These are phyloP conservation scores for Neocatenulostroma microsporum DNA, from an alignment of 2,329 filamentous ascomycete species.

Conservation along the genomic window DNA sequence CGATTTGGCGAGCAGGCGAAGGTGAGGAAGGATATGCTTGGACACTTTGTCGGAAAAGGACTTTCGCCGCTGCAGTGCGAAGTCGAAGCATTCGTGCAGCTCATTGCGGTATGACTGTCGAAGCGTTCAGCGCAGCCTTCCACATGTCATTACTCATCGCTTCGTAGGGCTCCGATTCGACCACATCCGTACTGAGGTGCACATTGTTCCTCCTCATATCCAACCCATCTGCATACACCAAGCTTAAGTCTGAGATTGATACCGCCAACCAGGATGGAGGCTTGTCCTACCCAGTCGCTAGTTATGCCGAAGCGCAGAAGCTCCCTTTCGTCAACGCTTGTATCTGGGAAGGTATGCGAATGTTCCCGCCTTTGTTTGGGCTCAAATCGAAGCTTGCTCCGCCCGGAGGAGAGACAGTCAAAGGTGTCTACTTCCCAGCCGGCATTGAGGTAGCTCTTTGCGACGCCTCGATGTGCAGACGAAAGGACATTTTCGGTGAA, in stretches of 20 bases:
- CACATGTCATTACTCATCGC: no score
- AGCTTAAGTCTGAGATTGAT: slow-evolving; percentile 43
- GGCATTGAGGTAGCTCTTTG: slow-evolving; percentile 42
- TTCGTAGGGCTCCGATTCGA: slow-evolving; percentile 52
- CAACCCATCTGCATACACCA: slow-evolving; percentile 38
- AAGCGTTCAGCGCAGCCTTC: no score
- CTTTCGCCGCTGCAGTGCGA: slow-evolving; percentile 32
- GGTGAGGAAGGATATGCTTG: slow-evolving; percentile 43
- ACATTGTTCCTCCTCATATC: slow-evolving; percentile 44
- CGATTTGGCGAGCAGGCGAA: slow-evolving; percentile 20
- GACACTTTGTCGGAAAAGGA: slow-evolving; percentile 40
- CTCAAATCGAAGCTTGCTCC: slow-evolving; percentile 21
- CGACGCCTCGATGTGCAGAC: slow-evolving; percentile 35
- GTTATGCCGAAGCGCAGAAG: slow-evolving; percentile 19
- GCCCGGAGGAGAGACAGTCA: slow-evolving; percentile 22
- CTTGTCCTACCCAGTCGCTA: slow-evolving; percentile 13
- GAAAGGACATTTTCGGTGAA: slow-evolving; percentile 32
- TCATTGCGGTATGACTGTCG: no score
- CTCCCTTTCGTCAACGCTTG: slow-evolving; percentile 26
- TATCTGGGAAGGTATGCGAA: slow-evolving; percentile 27
- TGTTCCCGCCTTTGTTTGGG: slow-evolving; percentile 25
- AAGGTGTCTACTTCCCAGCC: slow-evolving; percentile 37
- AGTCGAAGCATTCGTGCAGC: slow-evolving; percentile 35
- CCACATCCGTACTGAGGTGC: slow-evolving; percentile 45
- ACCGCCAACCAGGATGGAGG: slow-evolving; percentile 13